Conservation (phyloP, 169 alveolate species). For the Eimeria mitis region DNA sequence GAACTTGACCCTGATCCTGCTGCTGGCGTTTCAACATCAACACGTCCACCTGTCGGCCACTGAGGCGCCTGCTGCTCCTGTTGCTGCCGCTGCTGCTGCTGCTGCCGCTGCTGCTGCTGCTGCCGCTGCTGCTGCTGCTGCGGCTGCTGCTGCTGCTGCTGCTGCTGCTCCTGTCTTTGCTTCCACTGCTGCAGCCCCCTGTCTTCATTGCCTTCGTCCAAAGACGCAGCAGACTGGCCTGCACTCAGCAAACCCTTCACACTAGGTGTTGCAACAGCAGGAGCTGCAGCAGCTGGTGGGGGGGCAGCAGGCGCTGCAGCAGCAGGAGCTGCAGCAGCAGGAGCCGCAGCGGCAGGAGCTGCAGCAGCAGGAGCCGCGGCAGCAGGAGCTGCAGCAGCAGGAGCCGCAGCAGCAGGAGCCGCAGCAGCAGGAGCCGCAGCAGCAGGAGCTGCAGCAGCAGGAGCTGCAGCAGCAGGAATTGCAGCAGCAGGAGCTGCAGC, state of each 20-base stretch:
- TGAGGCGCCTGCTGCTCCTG: constrained; percentile 20
- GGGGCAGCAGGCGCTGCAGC: background rate
- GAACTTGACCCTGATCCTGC: background rate
- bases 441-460: background rate
- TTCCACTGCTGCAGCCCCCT: background rate
- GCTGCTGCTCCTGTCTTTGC: background rate
- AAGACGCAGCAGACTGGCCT: background rate
- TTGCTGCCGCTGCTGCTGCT: too few species aligned
- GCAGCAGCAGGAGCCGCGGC: background rate
- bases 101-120: too few species aligned
- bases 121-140: too few species aligned
- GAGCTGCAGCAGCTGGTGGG: background rate
- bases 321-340: background rate
- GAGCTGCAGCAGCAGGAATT: background rate
- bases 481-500: background rate
- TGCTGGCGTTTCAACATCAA: background rate
- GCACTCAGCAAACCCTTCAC: background rate
- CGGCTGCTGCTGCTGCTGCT: constrained; percentile 41
- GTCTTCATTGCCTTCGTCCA: background rate
- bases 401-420: background rate
- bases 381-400: background rate
- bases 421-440: background rate
- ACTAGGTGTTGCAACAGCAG: background rate
- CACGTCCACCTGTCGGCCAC: constrained; percentile 23
- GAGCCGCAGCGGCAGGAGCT: background rate